A percentile compares a stretch with the other conserved stretches of the same genome.
These are phyloP conservation scores for Neonectria ditissima DNA, from an alignment of 2,329 filamentous ascomycete species.

Conservation along the genomic window DNA sequence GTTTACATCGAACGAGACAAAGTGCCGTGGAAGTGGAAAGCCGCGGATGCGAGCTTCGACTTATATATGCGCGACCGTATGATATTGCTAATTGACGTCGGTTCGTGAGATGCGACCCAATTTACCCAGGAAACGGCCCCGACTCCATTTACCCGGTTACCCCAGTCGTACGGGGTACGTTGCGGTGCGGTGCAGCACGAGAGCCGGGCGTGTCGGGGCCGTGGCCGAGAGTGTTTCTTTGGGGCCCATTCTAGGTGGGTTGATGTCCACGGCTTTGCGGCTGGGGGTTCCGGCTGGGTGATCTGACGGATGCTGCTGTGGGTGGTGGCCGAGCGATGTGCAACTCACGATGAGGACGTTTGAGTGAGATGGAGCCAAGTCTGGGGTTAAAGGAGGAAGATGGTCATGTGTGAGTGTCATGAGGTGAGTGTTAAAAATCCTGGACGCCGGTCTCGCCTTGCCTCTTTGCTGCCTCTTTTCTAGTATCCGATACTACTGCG, in stretches of 20 bases:
- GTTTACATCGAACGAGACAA: not conserved
- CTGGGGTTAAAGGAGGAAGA: not conserved
- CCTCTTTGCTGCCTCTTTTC: conserved; percentile 35
- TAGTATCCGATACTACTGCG: conserved; percentile 36
- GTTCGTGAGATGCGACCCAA: conserved; percentile 18
- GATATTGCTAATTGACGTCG: conserved; percentile 14
- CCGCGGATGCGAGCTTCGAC: not conserved
- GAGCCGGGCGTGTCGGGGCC: not conserved
- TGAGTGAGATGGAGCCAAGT: not conserved
- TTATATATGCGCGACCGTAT: conserved; percentile 23
- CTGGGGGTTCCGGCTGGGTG: conserved; percentile 28
- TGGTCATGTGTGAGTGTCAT: conserved; percentile 51
- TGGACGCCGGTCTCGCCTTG: conserved; percentile 77
- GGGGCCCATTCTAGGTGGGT: conserved; percentile 22
- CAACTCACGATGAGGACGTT: not conserved
- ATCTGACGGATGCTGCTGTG: not conserved
- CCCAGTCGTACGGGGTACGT: conserved; percentile 15
- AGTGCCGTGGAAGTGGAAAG: not conserved
- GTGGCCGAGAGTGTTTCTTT: not conserved
- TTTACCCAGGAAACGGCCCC: conserved; percentile 40
- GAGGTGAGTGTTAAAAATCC: conserved; percentile 74
- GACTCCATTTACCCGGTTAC: conserved; percentile 40
- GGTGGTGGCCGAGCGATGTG: not conserved
- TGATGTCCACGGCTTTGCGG: conserved; percentile 30
- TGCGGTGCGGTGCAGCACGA: not conserved